Conservation (phyloP, 2,329 filamentous ascomycete genomes). For the Epichloe bromicola region DNA sequence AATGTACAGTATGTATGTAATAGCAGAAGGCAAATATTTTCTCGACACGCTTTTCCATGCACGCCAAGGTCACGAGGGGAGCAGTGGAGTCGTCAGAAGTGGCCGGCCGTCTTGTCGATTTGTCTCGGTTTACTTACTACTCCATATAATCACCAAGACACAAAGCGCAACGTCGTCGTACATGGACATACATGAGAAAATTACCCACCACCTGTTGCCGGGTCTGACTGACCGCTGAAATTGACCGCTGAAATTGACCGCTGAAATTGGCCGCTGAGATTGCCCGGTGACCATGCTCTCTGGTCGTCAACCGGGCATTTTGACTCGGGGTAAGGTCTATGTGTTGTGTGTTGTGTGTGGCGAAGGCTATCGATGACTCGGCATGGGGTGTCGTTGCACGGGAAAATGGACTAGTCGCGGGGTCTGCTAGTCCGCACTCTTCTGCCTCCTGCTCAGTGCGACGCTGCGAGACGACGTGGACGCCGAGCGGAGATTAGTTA, state of each 20-base stretch:
- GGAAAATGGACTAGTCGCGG: background rate
- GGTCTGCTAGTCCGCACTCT: background rate
- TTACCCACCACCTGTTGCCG: background rate
- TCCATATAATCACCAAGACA: no score
- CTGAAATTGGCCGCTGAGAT: conserved; percentile 1
- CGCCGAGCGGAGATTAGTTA: background rate
- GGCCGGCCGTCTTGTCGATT: background rate
- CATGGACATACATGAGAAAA: background rate
- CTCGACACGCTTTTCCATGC: background rate
- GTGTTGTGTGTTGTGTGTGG: background rate
- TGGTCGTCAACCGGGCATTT: background rate
- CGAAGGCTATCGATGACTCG: background rate
- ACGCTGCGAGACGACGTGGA: background rate
- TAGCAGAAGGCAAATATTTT: background rate
- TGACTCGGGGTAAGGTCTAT: background rate
- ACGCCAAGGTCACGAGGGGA: background rate
- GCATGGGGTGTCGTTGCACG: background rate
- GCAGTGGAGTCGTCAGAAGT: background rate
- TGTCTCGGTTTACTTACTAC: background rate
- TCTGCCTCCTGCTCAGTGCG: background rate
- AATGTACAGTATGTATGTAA: no score
- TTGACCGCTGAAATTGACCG: conserved; percentile 3
- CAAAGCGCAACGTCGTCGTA: background rate
- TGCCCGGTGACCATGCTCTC: background rate
- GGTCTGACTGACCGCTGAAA: background rate